phyloP scores from a whole-genome alignment of 1,284 basidiomycete genomes.

The Boletus nobilissimus region DNA sequence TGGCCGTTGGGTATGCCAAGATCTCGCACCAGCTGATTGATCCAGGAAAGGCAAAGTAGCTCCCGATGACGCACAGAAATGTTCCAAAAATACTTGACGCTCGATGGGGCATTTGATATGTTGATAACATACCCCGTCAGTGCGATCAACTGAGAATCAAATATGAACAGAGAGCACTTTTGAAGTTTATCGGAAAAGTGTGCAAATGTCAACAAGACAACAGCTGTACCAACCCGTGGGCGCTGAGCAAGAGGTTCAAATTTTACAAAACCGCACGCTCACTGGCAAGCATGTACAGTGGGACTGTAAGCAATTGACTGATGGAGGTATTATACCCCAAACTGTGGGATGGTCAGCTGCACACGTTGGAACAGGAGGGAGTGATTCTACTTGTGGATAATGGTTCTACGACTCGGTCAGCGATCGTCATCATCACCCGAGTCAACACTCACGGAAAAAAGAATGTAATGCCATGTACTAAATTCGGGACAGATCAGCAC shows the following conservation, averaged over 20 bases:
- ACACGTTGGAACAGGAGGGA: neutral
- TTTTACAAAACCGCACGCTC: neutral
- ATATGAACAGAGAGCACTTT: neutral
- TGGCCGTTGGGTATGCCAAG: no score
- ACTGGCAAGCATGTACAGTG: slow-evolving; percentile 9
- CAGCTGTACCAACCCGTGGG: neutral
- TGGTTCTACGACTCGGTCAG: slow-evolving; percentile 11
- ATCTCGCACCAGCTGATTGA: slow-evolving; percentile 12
- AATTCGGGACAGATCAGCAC: neutral
- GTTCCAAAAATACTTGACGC: slow-evolving; percentile 21
- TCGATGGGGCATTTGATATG: neutral
- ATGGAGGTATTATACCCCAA: slow-evolving; percentile 6
- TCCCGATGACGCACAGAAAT: slow-evolving; percentile 6
- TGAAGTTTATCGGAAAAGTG: slow-evolving; percentile 10
- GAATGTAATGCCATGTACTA: slow-evolving; percentile 17
- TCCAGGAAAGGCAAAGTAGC: slow-evolving; percentile 11
- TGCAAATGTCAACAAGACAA: neutral
- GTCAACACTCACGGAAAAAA: slow-evolving; percentile 15
- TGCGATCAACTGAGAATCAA: neutral
- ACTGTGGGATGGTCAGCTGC: slow-evolving; percentile 1
- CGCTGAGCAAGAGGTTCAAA: neutral
- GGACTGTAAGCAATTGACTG: slow-evolving; percentile 12
- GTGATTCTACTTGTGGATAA: slow-evolving; percentile 1
- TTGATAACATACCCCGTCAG: slow-evolving; percentile 4
- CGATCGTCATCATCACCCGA: neutral